A percentile compares a stretch with the other conserved stretches of the same genome.
Evolutionary conservation across 805 yeast species (phyloP).

Genomic region (Metschnikowia peoriensis): DNA sequence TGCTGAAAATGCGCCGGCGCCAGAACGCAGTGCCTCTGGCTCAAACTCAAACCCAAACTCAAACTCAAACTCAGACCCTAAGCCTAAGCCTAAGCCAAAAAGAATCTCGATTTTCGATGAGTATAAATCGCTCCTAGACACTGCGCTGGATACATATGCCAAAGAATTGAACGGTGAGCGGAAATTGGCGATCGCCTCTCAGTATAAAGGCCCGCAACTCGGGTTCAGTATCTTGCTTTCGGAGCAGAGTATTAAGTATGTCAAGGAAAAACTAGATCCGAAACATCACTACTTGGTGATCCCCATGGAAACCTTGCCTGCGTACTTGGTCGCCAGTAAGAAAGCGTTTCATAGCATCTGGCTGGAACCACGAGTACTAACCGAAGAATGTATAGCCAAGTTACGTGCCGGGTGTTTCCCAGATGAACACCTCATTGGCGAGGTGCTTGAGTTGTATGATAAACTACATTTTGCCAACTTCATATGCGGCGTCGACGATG

Average conservation of each 20-base stretch:
- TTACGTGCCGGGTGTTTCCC: constrained; percentile 18
- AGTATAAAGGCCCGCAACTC: constrained; percentile 15
- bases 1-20: background rate
- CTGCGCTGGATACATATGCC: background rate
- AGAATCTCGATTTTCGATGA: constrained; percentile 8
- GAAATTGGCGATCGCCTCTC: constrained; percentile 2
- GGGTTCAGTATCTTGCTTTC: constrained; percentile 15
- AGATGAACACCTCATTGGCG: constrained; percentile 24
- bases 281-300: constrained; percentile 10
- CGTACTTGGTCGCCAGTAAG: constrained; percentile 21
- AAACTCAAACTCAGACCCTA: background rate
- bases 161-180: constrained; percentile 1
- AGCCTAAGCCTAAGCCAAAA: background rate
- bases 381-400: constrained; percentile 10
- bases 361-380: constrained; percentile 12
- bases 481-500: constrained; percentile 18
- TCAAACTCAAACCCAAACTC: background rate
- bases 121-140: constrained; percentile 12
- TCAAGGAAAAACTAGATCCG: constrained; percentile 8
- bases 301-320: constrained; percentile 15
- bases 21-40: background rate
- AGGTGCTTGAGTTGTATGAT: constrained; percentile 22
- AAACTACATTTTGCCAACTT: constrained; percentile 21
- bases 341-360: constrained; percentile 11
- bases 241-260: constrained; percentile 10